Evolutionary conservation across 192 early-diverging fungal genomes (phyloP), one percentile per base, ranked within the genome.

Genomic region (Diversispora epigaea): DNA sequence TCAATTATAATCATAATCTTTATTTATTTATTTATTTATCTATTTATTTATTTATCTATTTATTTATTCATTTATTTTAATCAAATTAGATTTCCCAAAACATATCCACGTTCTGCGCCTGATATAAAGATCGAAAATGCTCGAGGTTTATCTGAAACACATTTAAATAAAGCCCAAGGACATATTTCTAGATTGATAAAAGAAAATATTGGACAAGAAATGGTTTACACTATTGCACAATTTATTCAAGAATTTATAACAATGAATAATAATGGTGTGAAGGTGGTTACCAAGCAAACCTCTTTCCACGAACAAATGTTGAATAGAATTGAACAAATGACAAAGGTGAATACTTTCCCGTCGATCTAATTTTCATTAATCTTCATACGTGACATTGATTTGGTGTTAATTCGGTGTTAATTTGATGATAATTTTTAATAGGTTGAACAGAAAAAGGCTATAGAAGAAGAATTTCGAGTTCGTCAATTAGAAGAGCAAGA

Each of bases 41-140:
- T 82, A 79, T 71, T 84, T 54, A 54, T 17, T 12, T 4, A 17
- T 54, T 17, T 54, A 54, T 84, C 78, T 64, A 62, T 0, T 67
- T 84, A 15, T 77, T 52, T 45, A 64, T 81, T 32, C 72, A 77
- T 40, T 76, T 80, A 86, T 57, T 67, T 39, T 39, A 15, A 63
- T 54, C 19, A 40, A 32, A 39, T 12, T 75, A 87, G 86, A 65
- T 87, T 93, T 65, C 82, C 90, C 14, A 87, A 85, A 71, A 85
- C 90, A 6, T 93, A 93, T 76, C 92, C 92, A 5, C 84, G 83
- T 45, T 81, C 80, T 22, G 80, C 83, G 61, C 91, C 92, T 2
- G 86, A 90, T 60, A 55, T 90, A 17, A 76, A 80, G 15, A 54
- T 92, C 10, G 81, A 85, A 43, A 81, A 83, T 46, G 77, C 81